phyloP scores from a whole-genome alignment of 306 rosid species.

The Inga oerstediana region DNA sequence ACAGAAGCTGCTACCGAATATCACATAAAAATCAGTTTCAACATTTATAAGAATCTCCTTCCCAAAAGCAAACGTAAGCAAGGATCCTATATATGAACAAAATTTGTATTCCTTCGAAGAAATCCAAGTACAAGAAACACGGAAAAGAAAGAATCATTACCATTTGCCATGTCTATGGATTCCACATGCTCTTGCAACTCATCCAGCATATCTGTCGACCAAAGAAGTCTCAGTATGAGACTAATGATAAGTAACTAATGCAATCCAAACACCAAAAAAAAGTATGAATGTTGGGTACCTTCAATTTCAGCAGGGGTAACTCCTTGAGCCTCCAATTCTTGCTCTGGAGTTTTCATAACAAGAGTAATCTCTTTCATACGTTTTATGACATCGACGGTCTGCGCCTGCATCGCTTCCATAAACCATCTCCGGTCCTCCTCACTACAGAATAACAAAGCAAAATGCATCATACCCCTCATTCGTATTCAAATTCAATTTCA shows the following conservation, averaged over 20 bases:
- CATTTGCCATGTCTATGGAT: constrained; percentile 96
- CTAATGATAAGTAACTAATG: background rate
- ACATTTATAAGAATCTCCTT: background rate
- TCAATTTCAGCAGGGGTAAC: constrained; percentile 71
- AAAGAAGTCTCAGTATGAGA: background rate
- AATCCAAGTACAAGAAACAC: constrained; percentile 7
- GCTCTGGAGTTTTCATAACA: constrained; percentile 87
- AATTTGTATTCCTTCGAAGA: background rate
- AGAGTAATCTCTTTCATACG: constrained; percentile 94
- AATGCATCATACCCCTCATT: constrained; percentile 9
- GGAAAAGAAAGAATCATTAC: constrained; percentile 30
- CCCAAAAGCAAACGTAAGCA: constrained; percentile 1
- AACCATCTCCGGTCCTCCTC: constrained; percentile 92
- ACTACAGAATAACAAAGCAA: constrained; percentile 38
- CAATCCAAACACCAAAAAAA: background rate
- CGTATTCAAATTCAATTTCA: background rate
- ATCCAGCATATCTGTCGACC: constrained; percentile 72
- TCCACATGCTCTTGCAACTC: constrained; percentile 96
- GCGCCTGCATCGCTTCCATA: constrained; percentile 93
- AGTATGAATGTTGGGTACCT: constrained; percentile 45
- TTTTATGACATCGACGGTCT: constrained; percentile 73
- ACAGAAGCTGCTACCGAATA: background rate
- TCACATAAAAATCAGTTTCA: background rate
- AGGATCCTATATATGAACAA: background rate
- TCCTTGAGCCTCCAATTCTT: constrained; percentile 86